Evolutionary conservation across 805 yeast genomes (phyloP).

Genomic region (Yarrowia keelungensis): DNA sequence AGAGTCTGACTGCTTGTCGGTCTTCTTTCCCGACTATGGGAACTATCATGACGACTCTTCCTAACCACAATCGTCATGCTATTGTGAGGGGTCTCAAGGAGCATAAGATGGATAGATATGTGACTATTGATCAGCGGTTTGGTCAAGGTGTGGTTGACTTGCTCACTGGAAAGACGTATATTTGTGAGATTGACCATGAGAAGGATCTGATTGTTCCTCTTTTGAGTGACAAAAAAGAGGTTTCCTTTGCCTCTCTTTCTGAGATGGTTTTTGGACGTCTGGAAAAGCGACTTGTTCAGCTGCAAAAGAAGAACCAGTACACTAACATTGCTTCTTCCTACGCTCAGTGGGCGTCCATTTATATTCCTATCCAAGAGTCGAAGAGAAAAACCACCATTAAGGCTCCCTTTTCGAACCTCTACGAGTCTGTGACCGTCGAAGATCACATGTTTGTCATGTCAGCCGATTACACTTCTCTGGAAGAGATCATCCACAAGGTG

Average conservation of each 20-base stretch:
- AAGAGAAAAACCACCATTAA: background rate
- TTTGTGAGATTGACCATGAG: background rate
- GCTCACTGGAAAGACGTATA: conserved; percentile 1
- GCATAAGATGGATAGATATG: background rate
- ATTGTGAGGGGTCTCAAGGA: background rate
- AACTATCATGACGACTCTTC: background rate
- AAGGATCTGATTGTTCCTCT: background rate
- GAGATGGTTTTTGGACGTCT: background rate
- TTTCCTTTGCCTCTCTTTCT: background rate
- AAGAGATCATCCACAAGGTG: too few species aligned
- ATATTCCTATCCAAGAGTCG: background rate
- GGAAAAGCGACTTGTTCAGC: background rate
- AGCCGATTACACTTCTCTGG: too few species aligned
- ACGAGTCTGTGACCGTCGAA: background rate
- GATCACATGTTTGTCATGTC: too few species aligned
- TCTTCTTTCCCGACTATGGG: conserved; percentile 1
- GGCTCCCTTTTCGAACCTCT: background rate
- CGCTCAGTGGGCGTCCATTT: conserved; percentile 4
- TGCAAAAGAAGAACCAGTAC: background rate
- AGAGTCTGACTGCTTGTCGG: conserved; percentile 1
- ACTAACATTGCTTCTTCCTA: background rate
- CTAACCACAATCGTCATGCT: background rate
- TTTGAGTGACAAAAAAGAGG: background rate
- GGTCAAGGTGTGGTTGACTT: background rate
- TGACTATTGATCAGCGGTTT: background rate